phyloP scores from a whole-genome alignment of 345 rosid species.

The Pugionium dolabratum region DNA sequence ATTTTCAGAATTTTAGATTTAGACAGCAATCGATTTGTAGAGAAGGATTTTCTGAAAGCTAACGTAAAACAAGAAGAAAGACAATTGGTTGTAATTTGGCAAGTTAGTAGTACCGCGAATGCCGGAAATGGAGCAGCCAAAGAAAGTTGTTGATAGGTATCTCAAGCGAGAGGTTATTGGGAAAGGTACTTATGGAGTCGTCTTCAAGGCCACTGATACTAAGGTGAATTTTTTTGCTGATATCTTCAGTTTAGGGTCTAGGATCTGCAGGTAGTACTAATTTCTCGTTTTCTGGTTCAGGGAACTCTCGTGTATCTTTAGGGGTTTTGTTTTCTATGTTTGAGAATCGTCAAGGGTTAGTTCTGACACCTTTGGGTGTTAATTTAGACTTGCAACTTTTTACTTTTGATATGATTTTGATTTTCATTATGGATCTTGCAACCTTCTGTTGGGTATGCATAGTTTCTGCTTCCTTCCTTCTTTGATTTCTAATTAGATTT shows the following conservation, averaged over 20 bases:
- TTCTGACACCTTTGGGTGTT: too few species aligned
- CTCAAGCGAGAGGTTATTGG: conserved; percentile 86
- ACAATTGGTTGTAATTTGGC: too few species aligned
- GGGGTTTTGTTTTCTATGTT: not conserved
- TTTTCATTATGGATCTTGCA: too few species aligned
- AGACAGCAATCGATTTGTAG: conserved; percentile 7
- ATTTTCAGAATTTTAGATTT: too few species aligned
- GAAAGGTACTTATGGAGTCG: conserved; percentile 92
- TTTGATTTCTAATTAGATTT: conserved; percentile 3
- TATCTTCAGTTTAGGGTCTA: conserved; percentile 26
- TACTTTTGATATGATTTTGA: not conserved
- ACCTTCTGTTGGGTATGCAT: not conserved
- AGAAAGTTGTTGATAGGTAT: conserved; percentile 90
- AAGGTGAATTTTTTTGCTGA: conserved; percentile 51
- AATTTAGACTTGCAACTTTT: not conserved
- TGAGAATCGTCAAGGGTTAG: not conserved
- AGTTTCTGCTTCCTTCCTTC: not conserved
- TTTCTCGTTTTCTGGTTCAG: conserved; percentile 10
- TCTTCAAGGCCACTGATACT: conserved; percentile 87
- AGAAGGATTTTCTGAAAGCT: not conserved
- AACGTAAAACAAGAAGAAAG: not conserved
- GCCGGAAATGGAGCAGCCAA: conserved; percentile 59
- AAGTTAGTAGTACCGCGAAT: conserved; percentile 24
- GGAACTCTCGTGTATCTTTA: not conserved
- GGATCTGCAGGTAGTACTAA: not conserved